Evolutionary conservation across 257 asterid species (phyloP), one percentile per base, ranked within the genome.

Genomic region (Solanum bulbocastanum): DNA sequence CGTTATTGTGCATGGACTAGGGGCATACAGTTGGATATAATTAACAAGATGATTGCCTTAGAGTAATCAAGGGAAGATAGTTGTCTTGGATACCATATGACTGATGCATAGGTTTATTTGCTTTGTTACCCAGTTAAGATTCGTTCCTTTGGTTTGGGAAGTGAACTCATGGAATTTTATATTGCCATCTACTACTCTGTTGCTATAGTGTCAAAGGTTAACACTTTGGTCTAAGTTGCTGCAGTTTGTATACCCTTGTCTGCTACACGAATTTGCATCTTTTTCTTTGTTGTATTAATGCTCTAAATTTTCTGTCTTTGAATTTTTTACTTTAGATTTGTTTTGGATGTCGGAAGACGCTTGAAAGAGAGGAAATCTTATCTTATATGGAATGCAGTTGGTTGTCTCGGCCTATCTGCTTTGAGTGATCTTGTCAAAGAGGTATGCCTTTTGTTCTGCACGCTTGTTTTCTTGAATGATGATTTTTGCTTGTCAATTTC

Each of bases 321-420:
- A 81, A 65, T 87, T 87, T 78, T 73, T 83, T 52, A 84, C 83
- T 83, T 84, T 71, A 95, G 99, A 92, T 95, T 95, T 72, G 98
- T 97, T 39, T 42, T 89, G 84, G 93, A 93, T 83, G 93, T 93
- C 10, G 96, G 98, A 90, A 93, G 91, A 92, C 96, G 91, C 87
- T 89, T 96, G 91, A 91, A 90, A 90, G 98, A 96, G 93, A 93
- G 68, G 87, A 95, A 95, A 90, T 91, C 95, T 25, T 96, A 95
- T 90, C 95, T 96, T 65, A 91, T 96, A 88, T 96, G 95, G 91
- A 91, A 93, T 89, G 99, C 99, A 35, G 98, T 94, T 85, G 97
- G 94, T 83, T 93, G 96, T 87, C 98, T 96, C 35, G 99, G 99
- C 72, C 90, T 92, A 32, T 91, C 97, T 85, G 97, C 98, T 90